These are phyloP conservation scores for Penicillium sp. DNA, from an alignment of 2,329 filamentous ascomycete genomes.

Conservation along the genomic window DNA sequence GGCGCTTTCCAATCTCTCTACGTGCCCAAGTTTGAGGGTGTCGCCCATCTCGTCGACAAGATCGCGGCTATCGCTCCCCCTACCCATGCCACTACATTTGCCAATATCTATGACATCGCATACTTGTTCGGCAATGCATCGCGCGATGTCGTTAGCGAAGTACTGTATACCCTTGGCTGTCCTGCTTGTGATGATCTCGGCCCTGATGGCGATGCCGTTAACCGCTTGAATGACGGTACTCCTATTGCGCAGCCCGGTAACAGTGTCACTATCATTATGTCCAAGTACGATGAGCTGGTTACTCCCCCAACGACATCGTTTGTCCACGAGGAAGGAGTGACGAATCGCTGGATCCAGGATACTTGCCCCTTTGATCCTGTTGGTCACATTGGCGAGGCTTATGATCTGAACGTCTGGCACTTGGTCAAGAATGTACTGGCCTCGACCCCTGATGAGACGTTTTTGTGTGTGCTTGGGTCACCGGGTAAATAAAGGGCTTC, in stretches of 20 bases:
- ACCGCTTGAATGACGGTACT: constrained; percentile 32
- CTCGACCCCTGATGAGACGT: constrained; percentile 25
- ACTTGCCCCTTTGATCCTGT: constrained; percentile 34
- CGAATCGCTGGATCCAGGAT: constrained; percentile 35
- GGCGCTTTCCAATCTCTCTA: constrained; percentile 44
- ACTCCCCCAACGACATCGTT: constrained; percentile 34
- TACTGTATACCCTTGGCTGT: constrained; percentile 31
- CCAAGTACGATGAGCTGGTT: constrained; percentile 35
- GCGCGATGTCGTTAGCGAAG: constrained; percentile 21
- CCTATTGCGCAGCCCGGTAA: constrained; percentile 38
- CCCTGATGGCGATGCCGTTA: constrained; percentile 28
- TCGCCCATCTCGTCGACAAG: constrained; percentile 31
- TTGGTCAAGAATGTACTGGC: constrained; percentile 39
- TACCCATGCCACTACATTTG: constrained; percentile 35
- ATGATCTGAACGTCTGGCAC: constrained; percentile 42
- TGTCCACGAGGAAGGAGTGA: constrained; percentile 33
- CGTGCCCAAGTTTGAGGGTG: constrained; percentile 39
- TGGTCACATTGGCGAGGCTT: constrained; percentile 40
- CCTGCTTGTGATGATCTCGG: constrained; percentile 35
- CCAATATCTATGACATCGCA: constrained; percentile 29
- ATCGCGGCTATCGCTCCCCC: constrained; percentile 39
- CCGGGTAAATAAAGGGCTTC: constrained; percentile 25
- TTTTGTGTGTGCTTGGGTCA: constrained; percentile 30
- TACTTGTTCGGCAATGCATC: constrained; percentile 29
- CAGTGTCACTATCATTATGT: constrained; percentile 35